These are phyloP conservation scores for Halophytophthora batemanensis DNA, from an alignment of 352 stramenopile genomes.

Conservation along the genomic window DNA sequence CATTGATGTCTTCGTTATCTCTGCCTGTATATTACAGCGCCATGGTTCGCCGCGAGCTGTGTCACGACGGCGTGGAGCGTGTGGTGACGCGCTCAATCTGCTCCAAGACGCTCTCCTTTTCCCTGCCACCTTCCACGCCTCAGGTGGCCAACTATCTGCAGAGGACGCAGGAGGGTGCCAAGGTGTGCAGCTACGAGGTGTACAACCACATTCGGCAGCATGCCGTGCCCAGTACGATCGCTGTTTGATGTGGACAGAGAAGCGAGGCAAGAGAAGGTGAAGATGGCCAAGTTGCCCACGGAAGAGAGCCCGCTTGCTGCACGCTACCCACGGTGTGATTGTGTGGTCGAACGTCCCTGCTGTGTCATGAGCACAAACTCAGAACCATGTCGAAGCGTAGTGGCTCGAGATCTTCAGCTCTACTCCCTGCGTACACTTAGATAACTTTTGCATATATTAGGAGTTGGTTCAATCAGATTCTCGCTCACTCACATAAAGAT, in stretches of 20 bases:
- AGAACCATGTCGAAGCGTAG: too few relatives aligned
- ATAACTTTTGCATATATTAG: too few relatives aligned
- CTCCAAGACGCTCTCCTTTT: conserved; percentile 35
- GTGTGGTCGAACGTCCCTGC: too few relatives aligned
- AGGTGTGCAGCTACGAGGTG: conserved; percentile 35
- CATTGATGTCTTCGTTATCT: conserved; percentile 27
- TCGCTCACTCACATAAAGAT: too few relatives aligned
- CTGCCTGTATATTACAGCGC: conserved; percentile 8
- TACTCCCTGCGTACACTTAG: too few relatives aligned
- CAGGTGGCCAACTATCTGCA: conserved; percentile 26
- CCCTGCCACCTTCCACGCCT: conserved; percentile 2
- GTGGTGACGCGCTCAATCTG: conserved; percentile 29
- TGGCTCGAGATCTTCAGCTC: too few relatives aligned
- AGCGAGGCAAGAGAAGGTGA: too few relatives aligned
- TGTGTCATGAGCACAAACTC: too few relatives aligned
- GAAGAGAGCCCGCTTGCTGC: too few relatives aligned
- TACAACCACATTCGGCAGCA: conserved; percentile 44
- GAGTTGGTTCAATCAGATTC: too few relatives aligned
- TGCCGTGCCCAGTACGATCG: conserved; percentile 5
- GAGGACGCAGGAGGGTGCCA: conserved; percentile 20
- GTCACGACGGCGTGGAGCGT: conserved; percentile 30
- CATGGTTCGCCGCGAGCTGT: conserved; percentile 30
- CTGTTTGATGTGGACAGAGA: conserved; percentile 15
- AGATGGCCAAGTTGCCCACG: too few relatives aligned
- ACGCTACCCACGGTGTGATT: too few relatives aligned